A percentile compares a stretch with the other conserved stretches of the same genome.
Conservation (phyloP, 2,329 filamentous ascomycete genomes). For the Penicillium sp. region DNA sequence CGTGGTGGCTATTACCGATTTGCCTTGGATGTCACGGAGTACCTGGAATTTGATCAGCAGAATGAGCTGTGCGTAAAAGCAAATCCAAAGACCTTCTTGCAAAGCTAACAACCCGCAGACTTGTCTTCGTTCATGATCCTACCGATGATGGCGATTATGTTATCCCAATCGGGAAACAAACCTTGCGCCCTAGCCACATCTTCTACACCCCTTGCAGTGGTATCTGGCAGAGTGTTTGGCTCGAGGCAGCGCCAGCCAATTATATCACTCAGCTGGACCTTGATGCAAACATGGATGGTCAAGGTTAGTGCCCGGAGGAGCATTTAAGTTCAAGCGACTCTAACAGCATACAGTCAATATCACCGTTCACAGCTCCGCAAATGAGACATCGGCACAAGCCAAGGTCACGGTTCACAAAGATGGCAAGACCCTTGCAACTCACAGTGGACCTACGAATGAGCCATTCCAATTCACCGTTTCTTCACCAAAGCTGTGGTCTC, state of each 20-base stretch:
- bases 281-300: slow-evolving; percentile 58
- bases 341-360: slow-evolving; percentile 53
- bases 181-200: slow-evolving; percentile 55
- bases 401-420: slow-evolving; percentile 43
- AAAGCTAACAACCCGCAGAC: slow-evolving; percentile 37
- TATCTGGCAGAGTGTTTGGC: slow-evolving; percentile 75
- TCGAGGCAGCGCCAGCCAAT: slow-evolving; percentile 62
- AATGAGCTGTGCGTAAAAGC: slow-evolving; percentile 56
- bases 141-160: slow-evolving; percentile 59
- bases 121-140: slow-evolving; percentile 68
- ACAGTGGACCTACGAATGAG: slow-evolving; percentile 50
- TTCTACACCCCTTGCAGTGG: slow-evolving; percentile 74
- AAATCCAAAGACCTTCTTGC: background rate
- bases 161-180: slow-evolving; percentile 69
- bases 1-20: slow-evolving; percentile 66
- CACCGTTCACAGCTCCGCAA: slow-evolving; percentile 53
- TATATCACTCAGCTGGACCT: slow-evolving; percentile 63
- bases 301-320: slow-evolving; percentile 40
- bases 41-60: slow-evolving; percentile 41
- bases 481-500: slow-evolving; percentile 65
- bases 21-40: slow-evolving; percentile 59
- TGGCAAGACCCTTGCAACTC: slow-evolving; percentile 46
- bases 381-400: slow-evolving; percentile 36
- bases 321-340: background rate
- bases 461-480: slow-evolving; percentile 59